phyloP scores from a whole-genome alignment of 257 asterid genomes.

The Marsdenia floribunda region DNA sequence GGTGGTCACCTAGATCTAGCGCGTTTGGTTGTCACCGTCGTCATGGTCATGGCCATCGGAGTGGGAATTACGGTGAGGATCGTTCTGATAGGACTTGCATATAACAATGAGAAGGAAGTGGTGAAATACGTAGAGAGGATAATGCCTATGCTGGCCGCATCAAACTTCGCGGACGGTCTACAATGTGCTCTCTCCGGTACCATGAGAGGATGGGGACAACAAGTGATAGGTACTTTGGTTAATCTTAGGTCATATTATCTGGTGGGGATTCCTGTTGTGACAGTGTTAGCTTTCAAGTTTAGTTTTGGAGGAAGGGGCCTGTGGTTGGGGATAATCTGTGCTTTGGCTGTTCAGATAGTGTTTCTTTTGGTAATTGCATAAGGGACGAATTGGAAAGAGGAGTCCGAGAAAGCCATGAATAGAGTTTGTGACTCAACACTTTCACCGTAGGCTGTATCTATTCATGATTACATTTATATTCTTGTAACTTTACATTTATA shows the following conservation, averaged over 20 bases:
- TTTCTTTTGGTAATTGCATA: slow-evolving; percentile 33
- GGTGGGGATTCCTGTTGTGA: slow-evolving; percentile 64
- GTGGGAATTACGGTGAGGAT: slow-evolving; percentile 48
- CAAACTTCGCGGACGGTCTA: slow-evolving; percentile 72
- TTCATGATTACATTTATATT: too few relatives aligned
- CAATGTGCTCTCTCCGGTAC: slow-evolving; percentile 82
- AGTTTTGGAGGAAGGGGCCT: slow-evolving; percentile 86
- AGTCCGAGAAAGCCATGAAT: slow-evolving; percentile 62
- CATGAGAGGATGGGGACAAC: slow-evolving; percentile 76
- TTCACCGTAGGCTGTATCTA: slow-evolving; percentile 42
- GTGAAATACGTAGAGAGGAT: slow-evolving; percentile 54
- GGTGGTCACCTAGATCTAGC: slow-evolving; percentile 63
- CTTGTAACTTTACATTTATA: too few relatives aligned
- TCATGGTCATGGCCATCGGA: slow-evolving; percentile 34
- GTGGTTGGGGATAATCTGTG: slow-evolving; percentile 64
- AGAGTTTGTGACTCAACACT: slow-evolving; percentile 39
- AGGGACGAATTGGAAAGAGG: slow-evolving; percentile 55
- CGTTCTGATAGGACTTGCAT: slow-evolving; percentile 58
- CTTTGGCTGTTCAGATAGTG: slow-evolving; percentile 54
- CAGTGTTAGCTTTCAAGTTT: slow-evolving; percentile 55
- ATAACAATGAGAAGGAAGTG: slow-evolving; percentile 62
- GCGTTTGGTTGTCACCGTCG: slow-evolving; percentile 53
- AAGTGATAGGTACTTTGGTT: slow-evolving; percentile 69
- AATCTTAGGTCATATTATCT: slow-evolving; percentile 84
- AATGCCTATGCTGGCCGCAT: slow-evolving; percentile 71